Conservation (phyloP, 1,284 basidiomycete genomes). For the Puccinia novopanici region DNA sequence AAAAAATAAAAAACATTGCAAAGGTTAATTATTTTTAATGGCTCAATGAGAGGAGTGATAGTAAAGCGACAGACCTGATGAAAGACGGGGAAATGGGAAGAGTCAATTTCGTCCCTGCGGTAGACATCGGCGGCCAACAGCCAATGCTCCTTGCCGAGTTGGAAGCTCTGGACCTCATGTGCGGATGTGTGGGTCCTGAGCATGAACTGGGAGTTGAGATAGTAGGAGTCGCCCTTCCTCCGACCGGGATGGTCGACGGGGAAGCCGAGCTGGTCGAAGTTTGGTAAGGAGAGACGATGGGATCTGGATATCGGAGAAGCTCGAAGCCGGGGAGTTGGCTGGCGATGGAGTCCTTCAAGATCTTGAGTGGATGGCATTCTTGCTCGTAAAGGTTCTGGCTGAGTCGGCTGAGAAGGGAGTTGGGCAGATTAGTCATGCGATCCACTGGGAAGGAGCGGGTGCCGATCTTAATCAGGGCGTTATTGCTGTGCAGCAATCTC, state of each 20-base stretch:
- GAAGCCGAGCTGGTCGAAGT: slow-evolving; percentile 97
- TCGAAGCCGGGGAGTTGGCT: slow-evolving; percentile 67
- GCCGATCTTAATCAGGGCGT: neutral
- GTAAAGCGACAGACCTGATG: slow-evolving; percentile 64
- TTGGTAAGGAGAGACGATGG: slow-evolving; percentile 87
- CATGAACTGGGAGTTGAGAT: slow-evolving; percentile 85
- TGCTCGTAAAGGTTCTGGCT: slow-evolving; percentile 73
- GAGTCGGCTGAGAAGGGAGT: slow-evolving; percentile 76
- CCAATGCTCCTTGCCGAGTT: slow-evolving; percentile 75
- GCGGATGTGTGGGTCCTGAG: slow-evolving; percentile 96
- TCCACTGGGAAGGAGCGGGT: slow-evolving; percentile 68
- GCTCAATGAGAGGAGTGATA: neutral
- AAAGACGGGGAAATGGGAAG: slow-evolving; percentile 94
- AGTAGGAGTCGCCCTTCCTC: slow-evolving; percentile 87
- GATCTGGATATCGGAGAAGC: slow-evolving; percentile 69
- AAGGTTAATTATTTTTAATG: no score
- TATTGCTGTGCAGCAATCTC: neutral
- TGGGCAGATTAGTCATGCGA: slow-evolving; percentile 78
- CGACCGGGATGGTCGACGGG: slow-evolving; percentile 90
- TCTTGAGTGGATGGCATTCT: slow-evolving; percentile 79
- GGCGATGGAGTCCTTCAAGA: slow-evolving; percentile 82
- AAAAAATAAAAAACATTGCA: neutral
- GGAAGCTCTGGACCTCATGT: slow-evolving; percentile 92
- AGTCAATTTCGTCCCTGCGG: slow-evolving; percentile 95
- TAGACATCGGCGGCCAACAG: slow-evolving; percentile 98